Evolutionary conservation across 345 rosid species (phyloP).

Genomic region (Rubroshorea leprosula): DNA sequence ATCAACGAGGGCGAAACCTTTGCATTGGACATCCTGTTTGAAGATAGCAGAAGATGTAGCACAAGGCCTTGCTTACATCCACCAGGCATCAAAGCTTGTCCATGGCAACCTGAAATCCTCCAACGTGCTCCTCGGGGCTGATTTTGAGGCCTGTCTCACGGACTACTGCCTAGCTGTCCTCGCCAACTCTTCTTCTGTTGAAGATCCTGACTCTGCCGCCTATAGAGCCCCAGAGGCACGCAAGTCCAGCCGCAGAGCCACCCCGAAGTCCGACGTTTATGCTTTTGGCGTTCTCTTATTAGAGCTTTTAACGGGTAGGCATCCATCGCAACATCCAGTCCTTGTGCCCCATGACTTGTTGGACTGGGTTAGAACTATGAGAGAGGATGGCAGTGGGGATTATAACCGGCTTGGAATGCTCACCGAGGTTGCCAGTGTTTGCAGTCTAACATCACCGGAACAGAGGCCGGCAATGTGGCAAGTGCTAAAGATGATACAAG

Average conservation of each 20-base stretch:
- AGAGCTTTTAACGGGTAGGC: constrained; percentile 81
- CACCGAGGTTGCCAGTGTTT: constrained; percentile 75
- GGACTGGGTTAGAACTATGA: constrained; percentile 73
- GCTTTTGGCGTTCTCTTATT: constrained; percentile 74
- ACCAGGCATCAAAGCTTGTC: constrained; percentile 69
- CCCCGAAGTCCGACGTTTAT: constrained; percentile 75
- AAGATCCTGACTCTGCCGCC: constrained; percentile 62
- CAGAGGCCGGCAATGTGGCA: constrained; percentile 91
- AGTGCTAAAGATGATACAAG: constrained; percentile 80
- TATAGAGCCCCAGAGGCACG: constrained; percentile 81
- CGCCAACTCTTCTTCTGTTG: constrained; percentile 46
- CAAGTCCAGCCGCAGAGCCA: constrained; percentile 47
- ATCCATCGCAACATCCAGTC: constrained; percentile 74
- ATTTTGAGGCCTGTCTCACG: constrained; percentile 88
- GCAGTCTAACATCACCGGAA: constrained; percentile 80
- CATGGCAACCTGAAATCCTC: constrained; percentile 89
- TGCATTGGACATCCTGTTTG: constrained; percentile 94
- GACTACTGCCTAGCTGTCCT: constrained; percentile 73
- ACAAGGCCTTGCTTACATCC: constrained; percentile 81
- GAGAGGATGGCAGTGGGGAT: constrained; percentile 52
- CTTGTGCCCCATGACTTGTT: constrained; percentile 70
- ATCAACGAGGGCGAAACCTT: constrained; percentile 78
- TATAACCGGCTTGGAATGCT: constrained; percentile 66
- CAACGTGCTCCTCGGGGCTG: constrained; percentile 80
- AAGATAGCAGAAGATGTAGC: constrained; percentile 98